A percentile compares a stretch with the other conserved stretches of the same genome.
Conservation (phyloP, 73 alveolate species). For the Diophrys appendiculata region DNA sequence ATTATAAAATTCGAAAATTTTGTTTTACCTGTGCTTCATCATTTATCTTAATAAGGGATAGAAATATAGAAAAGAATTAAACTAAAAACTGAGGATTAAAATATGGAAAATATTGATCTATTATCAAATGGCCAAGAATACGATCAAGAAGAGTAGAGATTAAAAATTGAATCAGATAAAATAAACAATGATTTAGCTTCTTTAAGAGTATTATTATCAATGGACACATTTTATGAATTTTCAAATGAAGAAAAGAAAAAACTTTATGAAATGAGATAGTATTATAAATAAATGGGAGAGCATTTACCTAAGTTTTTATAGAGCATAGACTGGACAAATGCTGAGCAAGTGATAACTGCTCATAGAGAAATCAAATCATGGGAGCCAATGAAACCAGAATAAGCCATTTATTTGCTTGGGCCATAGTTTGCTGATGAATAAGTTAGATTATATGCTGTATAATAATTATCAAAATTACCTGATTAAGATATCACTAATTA, state of each 20-base stretch:
- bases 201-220: not conserved
- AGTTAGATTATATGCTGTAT: conserved; percentile 54
- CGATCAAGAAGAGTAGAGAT: no score
- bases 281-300: not conserved
- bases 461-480: conserved; percentile 8
- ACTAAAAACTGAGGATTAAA: no score
- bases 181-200: not conserved
- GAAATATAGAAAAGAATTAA: no score
- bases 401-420: conserved; percentile 50
- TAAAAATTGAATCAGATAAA: no score
- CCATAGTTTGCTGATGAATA: conserved; percentile 58
- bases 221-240: not conserved
- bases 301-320: conserved; percentile 37
- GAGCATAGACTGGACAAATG: conserved; percentile 48
- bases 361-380: conserved; percentile 14
- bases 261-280: not conserved
- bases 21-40: no score
- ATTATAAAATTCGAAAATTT: no score
- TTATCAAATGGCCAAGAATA: no score
- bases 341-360: conserved; percentile 4
- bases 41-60: no score
- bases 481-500: conserved; percentile 42
- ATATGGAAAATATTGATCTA: no score
- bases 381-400: conserved; percentile 45
- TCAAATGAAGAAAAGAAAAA: not conserved